phyloP scores from a whole-genome alignment of 495 filamentous ascomycete genomes.

The Haplographium delicatum region DNA sequence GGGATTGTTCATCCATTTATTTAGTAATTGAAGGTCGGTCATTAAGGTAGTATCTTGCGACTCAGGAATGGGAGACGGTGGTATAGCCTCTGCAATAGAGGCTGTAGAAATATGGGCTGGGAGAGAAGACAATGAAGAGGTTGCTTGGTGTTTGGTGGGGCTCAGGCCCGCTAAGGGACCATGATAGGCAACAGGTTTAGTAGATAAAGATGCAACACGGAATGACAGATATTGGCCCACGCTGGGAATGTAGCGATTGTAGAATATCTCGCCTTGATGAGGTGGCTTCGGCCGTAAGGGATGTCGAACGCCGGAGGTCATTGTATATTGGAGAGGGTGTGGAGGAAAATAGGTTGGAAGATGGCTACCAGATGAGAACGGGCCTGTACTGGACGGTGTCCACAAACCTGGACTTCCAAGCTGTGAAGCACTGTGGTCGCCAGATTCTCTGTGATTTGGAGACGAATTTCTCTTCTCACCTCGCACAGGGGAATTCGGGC shows the following conservation, averaged over 20 bases:
- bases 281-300: slow-evolving; percentile 86
- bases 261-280: slow-evolving; percentile 82
- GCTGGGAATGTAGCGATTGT: slow-evolving; percentile 79
- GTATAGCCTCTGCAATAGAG: slow-evolving; percentile 22
- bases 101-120: slow-evolving; percentile 22
- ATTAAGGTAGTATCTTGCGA: slow-evolving; percentile 35
- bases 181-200: slow-evolving; percentile 45
- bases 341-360: slow-evolving; percentile 89
- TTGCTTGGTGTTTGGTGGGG: slow-evolving; percentile 5
- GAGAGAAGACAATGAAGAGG: slow-evolving; percentile 28
- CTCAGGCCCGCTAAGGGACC: slow-evolving; percentile 38
- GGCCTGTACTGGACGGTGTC: slow-evolving; percentile 43
- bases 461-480: slow-evolving; percentile 17
- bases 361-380: slow-evolving; percentile 72
- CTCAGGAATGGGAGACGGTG: slow-evolving; percentile 17
- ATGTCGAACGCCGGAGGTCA: slow-evolving; percentile 75
- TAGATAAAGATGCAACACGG: slow-evolving; percentile 62
- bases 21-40: slow-evolving; percentile 68
- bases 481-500: slow-evolving; percentile 31
- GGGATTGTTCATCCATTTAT: slow-evolving; percentile 86
- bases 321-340: slow-evolving; percentile 70
- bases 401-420: slow-evolving; percentile 15
- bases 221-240: slow-evolving; percentile 84
- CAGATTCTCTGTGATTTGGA: slow-evolving; percentile 15
- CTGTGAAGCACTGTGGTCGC: slow-evolving; percentile 2